These are phyloP conservation scores for Exophiala sp. DNA, from an alignment of 2,329 filamentous ascomycete species.

Conservation along the genomic window DNA sequence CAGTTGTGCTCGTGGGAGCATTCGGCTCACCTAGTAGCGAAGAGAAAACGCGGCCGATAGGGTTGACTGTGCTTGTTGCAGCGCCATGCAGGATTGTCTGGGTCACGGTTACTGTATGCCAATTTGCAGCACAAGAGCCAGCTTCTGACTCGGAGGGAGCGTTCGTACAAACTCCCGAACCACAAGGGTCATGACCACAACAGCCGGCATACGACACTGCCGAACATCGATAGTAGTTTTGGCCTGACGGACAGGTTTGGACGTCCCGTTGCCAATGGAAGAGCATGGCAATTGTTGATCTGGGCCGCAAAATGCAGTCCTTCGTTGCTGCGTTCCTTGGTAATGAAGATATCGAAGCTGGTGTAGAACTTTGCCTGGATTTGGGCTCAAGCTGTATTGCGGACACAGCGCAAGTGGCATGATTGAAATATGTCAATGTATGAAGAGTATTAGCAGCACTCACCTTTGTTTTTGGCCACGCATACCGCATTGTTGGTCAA, in stretches of 20 bases:
- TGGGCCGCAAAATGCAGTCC: neutral
- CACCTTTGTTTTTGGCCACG: neutral
- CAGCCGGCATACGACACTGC: constrained; percentile 7
- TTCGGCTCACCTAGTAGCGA: neutral
- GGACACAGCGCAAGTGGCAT: neutral
- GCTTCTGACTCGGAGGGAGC: neutral
- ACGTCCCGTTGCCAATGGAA: constrained; percentile 3
- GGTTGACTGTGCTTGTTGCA: constrained; percentile 13
- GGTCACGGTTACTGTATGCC: constrained; percentile 18
- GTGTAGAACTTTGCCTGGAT: neutral
- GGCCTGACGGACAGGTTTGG: constrained; percentile 1
- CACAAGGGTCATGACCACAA: constrained; percentile 10
- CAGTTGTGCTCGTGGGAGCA: neutral
- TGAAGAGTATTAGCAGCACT: neutral
- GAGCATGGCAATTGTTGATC: constrained; percentile 9
- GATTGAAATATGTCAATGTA: neutral
- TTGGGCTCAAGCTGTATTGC: neutral
- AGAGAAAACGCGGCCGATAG: neutral
- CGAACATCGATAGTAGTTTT: constrained; percentile 9
- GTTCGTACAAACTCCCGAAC: constrained; percentile 3
- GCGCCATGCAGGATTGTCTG: constrained; percentile 18
- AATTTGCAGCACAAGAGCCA: constrained; percentile 9
- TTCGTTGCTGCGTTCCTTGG: no score
- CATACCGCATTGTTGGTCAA: neutral
- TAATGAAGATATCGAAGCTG: neutral